A percentile compares a stretch with the other conserved stretches of the same genome.
phyloP scores from a whole-genome alignment of 805 yeast genomes.

The Debaryomyces maramus region DNA sequence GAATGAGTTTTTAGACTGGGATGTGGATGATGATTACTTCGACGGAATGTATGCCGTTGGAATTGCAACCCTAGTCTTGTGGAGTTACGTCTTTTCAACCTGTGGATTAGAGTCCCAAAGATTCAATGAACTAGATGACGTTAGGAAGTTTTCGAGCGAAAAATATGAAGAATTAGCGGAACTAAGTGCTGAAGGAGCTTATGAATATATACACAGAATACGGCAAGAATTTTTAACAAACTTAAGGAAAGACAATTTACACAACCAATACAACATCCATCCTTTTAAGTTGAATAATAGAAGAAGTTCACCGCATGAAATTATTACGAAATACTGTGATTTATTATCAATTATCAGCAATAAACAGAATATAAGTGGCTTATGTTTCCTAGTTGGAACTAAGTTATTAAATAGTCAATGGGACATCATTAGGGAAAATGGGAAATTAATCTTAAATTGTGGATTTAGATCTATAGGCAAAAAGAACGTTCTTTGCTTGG shows the following conservation, averaged over 20 bases:
- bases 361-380: constrained; percentile 41
- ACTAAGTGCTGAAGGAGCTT: constrained; percentile 37
- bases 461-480: constrained; percentile 43
- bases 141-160: constrained; percentile 7
- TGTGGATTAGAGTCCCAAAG: constrained; percentile 32
- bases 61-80: constrained; percentile 37
- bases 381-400: constrained; percentile 42
- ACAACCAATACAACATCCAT: constrained; percentile 20
- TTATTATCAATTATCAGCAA: constrained; percentile 31
- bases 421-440: constrained; percentile 44
- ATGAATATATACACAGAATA: constrained; percentile 34
- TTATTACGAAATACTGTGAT: constrained; percentile 33
- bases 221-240: constrained; percentile 33
- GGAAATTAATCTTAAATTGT: constrained; percentile 42
- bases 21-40: constrained; percentile 33
- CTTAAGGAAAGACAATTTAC: constrained; percentile 24
- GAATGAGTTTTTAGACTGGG: constrained; percentile 26
- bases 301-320: constrained; percentile 23
- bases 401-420: constrained; percentile 39
- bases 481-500: constrained; percentile 30
- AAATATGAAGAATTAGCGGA: constrained; percentile 26
- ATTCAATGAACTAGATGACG: constrained; percentile 20
- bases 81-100: constrained; percentile 39
- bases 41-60: constrained; percentile 39
- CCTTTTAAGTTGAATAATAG: constrained; percentile 18